Evolutionary conservation across 176 grass and related monocot species (phyloP).

Genomic region (Eleusine coracana): DNA sequence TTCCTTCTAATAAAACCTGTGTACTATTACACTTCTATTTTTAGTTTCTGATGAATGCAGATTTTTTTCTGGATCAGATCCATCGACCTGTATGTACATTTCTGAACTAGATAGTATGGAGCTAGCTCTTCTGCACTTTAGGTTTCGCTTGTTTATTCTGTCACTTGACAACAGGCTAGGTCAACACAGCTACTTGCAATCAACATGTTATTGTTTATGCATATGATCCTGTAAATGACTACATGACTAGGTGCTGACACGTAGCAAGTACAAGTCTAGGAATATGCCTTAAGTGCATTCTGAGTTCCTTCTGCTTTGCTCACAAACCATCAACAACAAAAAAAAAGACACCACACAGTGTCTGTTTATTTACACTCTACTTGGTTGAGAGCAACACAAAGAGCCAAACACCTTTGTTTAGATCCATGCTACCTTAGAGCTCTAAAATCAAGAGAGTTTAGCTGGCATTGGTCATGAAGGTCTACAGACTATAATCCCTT

Average conservation of each 20-base stretch:
- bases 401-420: conserved; percentile 24
- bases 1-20: conserved; percentile 23
- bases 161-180: conserved; percentile 18
- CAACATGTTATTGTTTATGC: background rate
- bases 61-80: background rate
- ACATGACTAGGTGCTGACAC: conserved; percentile 41
- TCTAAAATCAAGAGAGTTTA: conserved; percentile 36
- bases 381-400: conserved; percentile 25
- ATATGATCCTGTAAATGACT: background rate
- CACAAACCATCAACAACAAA: conserved; percentile 6
- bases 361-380: background rate
- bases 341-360: conserved; percentile 22
- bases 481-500: no score
- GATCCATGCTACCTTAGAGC: conserved; percentile 18
- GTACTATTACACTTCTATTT: background rate
- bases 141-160: background rate
- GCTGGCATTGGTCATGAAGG: background rate
- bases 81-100: background rate
- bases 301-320: conserved; percentile 26
- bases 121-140: conserved; percentile 20
- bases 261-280: conserved; percentile 31
- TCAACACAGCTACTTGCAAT: background rate
- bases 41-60: no score
- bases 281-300: conserved; percentile 41
- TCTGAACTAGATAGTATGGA: background rate